Evolutionary conservation across 345 rosid genomes (phyloP).

Genomic region (Citrus glauca): DNA sequence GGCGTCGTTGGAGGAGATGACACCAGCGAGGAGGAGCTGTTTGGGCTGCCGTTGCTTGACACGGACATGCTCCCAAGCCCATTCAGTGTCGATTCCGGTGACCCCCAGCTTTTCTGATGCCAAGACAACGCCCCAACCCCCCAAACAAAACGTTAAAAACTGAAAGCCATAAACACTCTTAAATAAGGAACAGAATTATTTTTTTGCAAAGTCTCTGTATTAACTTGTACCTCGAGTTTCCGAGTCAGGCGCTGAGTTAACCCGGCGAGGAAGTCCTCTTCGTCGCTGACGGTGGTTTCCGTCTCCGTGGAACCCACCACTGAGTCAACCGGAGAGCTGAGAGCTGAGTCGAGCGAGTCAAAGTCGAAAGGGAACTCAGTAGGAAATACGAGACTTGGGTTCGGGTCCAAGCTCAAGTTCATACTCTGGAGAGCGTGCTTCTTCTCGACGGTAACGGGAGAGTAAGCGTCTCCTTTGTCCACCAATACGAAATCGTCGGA

Average conservation of each 20-base stretch:
- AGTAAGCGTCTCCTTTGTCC: conserved; percentile 12
- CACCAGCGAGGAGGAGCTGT: conserved; percentile 42
- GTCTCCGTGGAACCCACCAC: conserved; percentile 47
- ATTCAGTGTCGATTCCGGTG: conserved; percentile 73
- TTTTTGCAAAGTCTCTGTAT: neutral
- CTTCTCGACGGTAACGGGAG: neutral
- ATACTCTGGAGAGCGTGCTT: neutral
- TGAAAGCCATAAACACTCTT: neutral
- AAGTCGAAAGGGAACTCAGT: conserved; percentile 65
- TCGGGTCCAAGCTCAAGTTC: neutral
- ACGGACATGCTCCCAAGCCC: conserved; percentile 43
- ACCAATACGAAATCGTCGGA: conserved; percentile 19
- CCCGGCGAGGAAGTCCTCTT: conserved; percentile 59
- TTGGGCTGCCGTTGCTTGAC: conserved; percentile 48
- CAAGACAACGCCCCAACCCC: neutral
- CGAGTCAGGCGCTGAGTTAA: conserved; percentile 63
- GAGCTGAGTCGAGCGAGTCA: conserved; percentile 39
- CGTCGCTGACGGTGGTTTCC: conserved; percentile 51
- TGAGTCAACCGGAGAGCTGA: conserved; percentile 50
- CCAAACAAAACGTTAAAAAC: neutral
- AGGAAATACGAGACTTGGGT: conserved; percentile 31
- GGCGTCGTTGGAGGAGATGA: conserved; percentile 60
- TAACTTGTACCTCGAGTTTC: conserved; percentile 28
- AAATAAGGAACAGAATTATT: too few species aligned
- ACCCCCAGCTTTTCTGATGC: conserved; percentile 32